Evolutionary conservation across 352 stramenopile genomes (phyloP), one percentile per base, ranked within the genome.

Genomic region (Phytophthora pinifolia): DNA sequence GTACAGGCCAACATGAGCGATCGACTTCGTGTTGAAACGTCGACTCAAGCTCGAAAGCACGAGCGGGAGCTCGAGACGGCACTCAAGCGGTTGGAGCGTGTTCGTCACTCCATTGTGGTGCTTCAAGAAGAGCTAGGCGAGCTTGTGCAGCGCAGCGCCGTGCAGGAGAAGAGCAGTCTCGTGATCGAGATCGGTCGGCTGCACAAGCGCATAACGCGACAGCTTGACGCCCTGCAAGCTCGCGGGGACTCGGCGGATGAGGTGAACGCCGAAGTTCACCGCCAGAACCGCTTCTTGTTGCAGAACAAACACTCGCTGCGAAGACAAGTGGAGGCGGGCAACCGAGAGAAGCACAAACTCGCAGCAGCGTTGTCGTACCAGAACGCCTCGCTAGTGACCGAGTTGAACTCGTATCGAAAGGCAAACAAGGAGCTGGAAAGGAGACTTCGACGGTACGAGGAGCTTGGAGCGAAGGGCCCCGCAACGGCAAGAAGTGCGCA

Each of bases 241-340:
- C 63, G 62, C 9, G 76, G 83, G 31, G 76, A 86, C 13, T 67
- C 71, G 0, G 52, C 62, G 0, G 74, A 86, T 15, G 80, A 88
- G 43, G 67, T 93, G 1, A 88, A 76, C 20, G 65, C 74, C 0
- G 83, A 93, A 53, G 36, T 93, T 0, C 76, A 90, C 45, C 72
- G 83, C 6, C 80, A 93, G 42, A 93, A 89, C 38, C 69, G 51
- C 8, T 93, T 88, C 41, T 55, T 91, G 15, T 52, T 90, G 13
- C 80, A 87, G 46, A 83, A 86, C 44, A 88, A 88, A 42, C 75
- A 88, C 29, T 76, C 89, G n/a, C 36, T 90, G 31, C 74, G 78
- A 9, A 59, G 71, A 1, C 80, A 90, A 37, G 71, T 88, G 25
- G 78, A 89, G n/a, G 59, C 76, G 25, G 65, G 69, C 1, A 70